These are phyloP conservation scores for Citrus glauca DNA, from an alignment of 345 rosid genomes.

Conservation along the genomic window DNA sequence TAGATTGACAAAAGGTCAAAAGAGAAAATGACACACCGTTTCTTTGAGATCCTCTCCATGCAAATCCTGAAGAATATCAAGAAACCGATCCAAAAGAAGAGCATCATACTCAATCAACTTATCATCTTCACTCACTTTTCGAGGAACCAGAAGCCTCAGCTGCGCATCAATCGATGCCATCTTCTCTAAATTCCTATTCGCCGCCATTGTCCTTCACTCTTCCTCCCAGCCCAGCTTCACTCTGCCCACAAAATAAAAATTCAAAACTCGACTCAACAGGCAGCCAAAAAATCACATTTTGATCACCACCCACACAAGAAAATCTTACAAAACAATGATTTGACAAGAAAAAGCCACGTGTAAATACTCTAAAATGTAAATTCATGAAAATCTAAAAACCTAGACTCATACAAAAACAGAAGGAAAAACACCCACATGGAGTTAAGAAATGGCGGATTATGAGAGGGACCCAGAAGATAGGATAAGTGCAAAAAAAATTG, in stretches of 20 bases:
- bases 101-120: conserved; percentile 96
- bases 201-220: conserved; percentile 36
- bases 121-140: conserved; percentile 91
- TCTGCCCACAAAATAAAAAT: background rate
- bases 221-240: background rate
- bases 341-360: background rate
- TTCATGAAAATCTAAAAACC: background rate
- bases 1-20: background rate
- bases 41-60: conserved; percentile 96
- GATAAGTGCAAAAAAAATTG: background rate
- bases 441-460: background rate
- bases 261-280: background rate
- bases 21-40: conserved; percentile 42
- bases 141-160: conserved; percentile 76
- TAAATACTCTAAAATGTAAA: background rate
- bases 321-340: background rate
- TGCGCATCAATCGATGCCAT: conserved; percentile 95
- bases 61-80: conserved; percentile 89
- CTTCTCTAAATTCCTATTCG: conserved; percentile 70
- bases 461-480: conserved; percentile 10
- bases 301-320: background rate
- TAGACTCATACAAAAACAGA: background rate
- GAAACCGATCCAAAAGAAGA: conserved; percentile 88
- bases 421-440: background rate
- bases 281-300: background rate